Conservation (phyloP, 2,329 filamentous ascomycete genomes). For the Helicocarpus griseus region DNA sequence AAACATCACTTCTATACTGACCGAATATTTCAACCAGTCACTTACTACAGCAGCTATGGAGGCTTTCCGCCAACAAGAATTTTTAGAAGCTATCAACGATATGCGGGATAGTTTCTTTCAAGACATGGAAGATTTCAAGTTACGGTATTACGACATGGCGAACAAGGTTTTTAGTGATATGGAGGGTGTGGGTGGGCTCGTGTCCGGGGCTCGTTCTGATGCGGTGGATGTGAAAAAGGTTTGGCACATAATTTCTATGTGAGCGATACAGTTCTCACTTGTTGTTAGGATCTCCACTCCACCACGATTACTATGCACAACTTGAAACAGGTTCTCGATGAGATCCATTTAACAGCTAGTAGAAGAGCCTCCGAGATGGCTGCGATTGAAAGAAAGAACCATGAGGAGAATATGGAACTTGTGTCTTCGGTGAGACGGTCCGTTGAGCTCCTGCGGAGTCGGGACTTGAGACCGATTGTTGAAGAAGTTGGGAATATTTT, state of each 20-base stretch:
- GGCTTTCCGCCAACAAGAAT: constrained; percentile 22
- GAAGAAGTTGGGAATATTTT: constrained; percentile 24
- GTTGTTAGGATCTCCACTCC: constrained; percentile 18
- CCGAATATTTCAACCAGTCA: constrained; percentile 25
- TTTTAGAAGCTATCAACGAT: constrained; percentile 21
- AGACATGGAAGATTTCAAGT: constrained; percentile 25
- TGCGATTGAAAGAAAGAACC: constrained; percentile 19
- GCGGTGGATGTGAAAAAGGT: constrained; percentile 9
- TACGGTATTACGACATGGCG: constrained; percentile 17
- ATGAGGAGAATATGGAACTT: constrained; percentile 20
- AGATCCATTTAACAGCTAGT: constrained; percentile 16
- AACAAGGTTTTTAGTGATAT: constrained; percentile 18
- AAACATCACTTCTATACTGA: constrained; percentile 27
- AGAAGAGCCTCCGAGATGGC: constrained; percentile 20
- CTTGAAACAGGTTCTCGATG: constrained; percentile 8
- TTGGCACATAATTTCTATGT: not conserved
- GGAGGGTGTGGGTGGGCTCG: constrained; percentile 15
- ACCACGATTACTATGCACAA: constrained; percentile 10
- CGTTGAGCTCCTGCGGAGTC: constrained; percentile 23
- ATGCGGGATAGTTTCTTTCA: constrained; percentile 22
- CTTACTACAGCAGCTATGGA: constrained; percentile 22
- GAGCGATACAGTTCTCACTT: not conserved
- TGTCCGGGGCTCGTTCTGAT: constrained; percentile 11
- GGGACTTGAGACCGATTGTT: constrained; percentile 21
- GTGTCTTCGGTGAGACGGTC: constrained; percentile 23